Conservation (phyloP, 495 filamentous ascomycete genomes). For the Penicillium desertorum region DNA sequence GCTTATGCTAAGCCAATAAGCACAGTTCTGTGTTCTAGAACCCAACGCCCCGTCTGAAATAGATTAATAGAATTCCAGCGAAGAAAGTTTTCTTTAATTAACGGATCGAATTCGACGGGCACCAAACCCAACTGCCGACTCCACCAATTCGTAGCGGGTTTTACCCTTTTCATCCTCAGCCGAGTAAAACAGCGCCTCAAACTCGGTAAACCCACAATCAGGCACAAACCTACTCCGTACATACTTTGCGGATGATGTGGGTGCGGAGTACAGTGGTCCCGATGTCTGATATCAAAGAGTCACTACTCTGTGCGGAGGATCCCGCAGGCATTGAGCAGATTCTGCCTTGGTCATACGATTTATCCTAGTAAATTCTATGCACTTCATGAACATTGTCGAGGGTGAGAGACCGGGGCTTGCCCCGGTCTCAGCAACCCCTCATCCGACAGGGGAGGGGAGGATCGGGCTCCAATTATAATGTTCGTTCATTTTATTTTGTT, state of each 20-base stretch:
- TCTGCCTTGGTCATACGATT: neutral
- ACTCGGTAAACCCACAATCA: neutral
- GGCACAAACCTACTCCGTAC: neutral
- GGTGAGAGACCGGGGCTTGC: neutral
- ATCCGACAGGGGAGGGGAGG: neutral
- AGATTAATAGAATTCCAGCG: conserved; percentile 1
- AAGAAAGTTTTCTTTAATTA: neutral
- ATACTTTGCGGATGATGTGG: neutral
- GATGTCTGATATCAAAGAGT: no score
- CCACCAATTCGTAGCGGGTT: neutral
- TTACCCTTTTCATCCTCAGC: neutral
- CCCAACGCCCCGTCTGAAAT: conserved; percentile 2
- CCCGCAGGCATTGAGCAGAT: neutral
- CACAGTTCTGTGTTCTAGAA: neutral
- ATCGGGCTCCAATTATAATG: neutral
- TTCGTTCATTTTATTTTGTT: neutral
- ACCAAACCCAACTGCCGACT: neutral
- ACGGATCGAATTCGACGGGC: conserved; percentile 4
- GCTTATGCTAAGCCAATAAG: neutral
- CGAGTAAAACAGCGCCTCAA: neutral
- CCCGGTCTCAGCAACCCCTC: neutral
- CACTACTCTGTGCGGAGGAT: no score
- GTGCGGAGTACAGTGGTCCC: neutral
- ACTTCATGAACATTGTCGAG: neutral
- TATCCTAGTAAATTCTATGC: neutral